These are phyloP conservation scores for Pythium scleroteichum DNA, from an alignment of 352 stramenopile genomes.

Conservation along the genomic window DNA sequence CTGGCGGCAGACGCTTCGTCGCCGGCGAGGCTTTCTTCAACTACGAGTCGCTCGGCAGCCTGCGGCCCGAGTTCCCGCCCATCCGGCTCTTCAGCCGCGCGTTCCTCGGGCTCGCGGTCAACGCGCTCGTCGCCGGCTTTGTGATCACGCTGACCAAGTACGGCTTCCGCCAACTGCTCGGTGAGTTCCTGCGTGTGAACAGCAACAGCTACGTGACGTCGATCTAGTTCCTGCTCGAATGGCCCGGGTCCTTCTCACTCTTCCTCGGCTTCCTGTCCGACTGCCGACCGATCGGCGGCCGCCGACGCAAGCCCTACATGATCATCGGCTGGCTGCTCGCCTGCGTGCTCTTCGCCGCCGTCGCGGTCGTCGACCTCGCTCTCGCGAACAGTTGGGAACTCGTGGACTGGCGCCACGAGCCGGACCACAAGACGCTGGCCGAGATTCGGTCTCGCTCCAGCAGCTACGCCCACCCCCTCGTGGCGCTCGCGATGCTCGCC, in stretches of 20 bases:
- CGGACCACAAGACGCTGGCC: neutral
- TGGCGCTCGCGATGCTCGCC: slow-evolving; percentile 35
- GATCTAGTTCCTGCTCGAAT: slow-evolving; percentile 52
- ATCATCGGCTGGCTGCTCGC: slow-evolving; percentile 49
- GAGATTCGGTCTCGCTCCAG: neutral
- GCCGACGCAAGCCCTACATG: slow-evolving; percentile 90
- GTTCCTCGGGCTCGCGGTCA: slow-evolving; percentile 46
- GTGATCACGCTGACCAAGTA: slow-evolving; percentile 34
- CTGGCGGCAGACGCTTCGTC: slow-evolving; percentile 42
- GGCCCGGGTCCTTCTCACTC: slow-evolving; percentile 68
- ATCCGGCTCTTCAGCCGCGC: slow-evolving; percentile 37
- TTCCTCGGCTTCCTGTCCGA: slow-evolving; percentile 87
- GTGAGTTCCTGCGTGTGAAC: slow-evolving; percentile 37
- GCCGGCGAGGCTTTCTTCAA: slow-evolving; percentile 71
- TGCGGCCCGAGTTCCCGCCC: slow-evolving; percentile 43
- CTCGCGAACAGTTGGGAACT: slow-evolving; percentile 4
- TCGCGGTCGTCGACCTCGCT: slow-evolving; percentile 17
- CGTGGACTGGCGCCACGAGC: slow-evolving; percentile 11
- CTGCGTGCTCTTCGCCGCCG: slow-evolving; percentile 8
- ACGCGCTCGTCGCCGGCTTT: slow-evolving; percentile 33
- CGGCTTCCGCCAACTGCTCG: slow-evolving; percentile 46
- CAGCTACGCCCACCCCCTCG: slow-evolving; percentile 3
- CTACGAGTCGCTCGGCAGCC: slow-evolving; percentile 55
- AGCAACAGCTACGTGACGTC: slow-evolving; percentile 32
- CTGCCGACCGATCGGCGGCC: slow-evolving; percentile 85